A percentile compares a stretch with the other conserved stretches of the same genome.
Evolutionary conservation across 208 protist species (phyloP).

Genomic region (Crithidia acanthocephali): DNA sequence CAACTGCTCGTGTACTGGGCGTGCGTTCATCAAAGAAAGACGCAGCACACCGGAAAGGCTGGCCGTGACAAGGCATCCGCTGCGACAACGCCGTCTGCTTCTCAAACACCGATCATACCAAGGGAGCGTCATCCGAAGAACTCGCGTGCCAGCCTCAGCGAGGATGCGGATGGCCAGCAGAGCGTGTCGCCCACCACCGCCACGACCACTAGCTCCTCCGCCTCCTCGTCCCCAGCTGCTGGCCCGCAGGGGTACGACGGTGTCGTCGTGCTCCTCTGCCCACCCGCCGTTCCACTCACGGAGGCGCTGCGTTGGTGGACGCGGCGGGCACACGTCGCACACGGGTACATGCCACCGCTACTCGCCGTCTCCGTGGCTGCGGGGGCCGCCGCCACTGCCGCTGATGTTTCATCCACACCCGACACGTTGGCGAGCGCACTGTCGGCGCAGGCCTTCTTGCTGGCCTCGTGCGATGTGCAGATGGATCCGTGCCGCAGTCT

Average conservation of each 20-base stretch:
- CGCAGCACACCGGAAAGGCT: background rate
- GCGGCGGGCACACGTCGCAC: constrained; percentile 53
- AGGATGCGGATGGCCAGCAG: too few species aligned
- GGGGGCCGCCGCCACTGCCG: background rate
- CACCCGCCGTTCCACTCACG: constrained; percentile 29
- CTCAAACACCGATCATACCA: background rate
- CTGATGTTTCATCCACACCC: background rate
- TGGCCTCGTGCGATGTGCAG: background rate
- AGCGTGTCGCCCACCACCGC: too few species aligned
- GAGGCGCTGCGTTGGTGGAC: constrained; percentile 62
- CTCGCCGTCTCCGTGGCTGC: constrained; percentile 47
- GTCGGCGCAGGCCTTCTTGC: constrained; percentile 3
- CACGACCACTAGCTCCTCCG: background rate
- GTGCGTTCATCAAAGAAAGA: constrained; percentile 12
- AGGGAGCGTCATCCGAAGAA: background rate
- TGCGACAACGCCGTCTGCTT: background rate
- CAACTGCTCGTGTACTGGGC: constrained; percentile 35
- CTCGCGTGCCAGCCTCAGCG: background rate
- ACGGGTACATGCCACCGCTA: constrained; percentile 67
- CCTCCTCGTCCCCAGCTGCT: background rate
- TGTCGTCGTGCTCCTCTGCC: constrained; percentile 46
- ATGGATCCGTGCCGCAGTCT: constrained; percentile 8
- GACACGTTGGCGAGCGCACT: background rate
- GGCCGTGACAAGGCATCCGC: background rate
- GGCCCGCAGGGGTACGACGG: background rate